phyloP scores from a whole-genome alignment of 495 filamentous ascomycete species.

The Hyaloscypha variabilis region DNA sequence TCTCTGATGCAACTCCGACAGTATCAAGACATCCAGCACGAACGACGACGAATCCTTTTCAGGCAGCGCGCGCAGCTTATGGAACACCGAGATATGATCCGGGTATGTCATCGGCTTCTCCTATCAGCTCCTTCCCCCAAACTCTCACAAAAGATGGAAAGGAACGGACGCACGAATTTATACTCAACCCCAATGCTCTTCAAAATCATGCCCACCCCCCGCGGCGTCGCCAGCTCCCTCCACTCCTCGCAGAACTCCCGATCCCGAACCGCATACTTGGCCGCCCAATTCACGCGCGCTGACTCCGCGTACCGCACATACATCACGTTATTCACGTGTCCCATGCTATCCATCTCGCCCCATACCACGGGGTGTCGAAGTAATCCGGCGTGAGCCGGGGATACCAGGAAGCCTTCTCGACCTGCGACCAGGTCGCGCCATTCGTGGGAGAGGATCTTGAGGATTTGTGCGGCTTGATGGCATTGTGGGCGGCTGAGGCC shows the following conservation, averaged over 20 bases:
- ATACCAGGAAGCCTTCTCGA: conserved; percentile 80
- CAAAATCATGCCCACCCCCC: conserved; percentile 74
- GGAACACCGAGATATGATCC: conserved; percentile 85
- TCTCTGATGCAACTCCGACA: conserved; percentile 80
- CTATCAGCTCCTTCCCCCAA: too few relatives aligned
- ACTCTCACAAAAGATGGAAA: too few relatives aligned
- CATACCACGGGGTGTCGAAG: conserved; percentile 77
- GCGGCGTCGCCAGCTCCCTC: conserved; percentile 68
- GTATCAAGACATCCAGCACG: conserved; percentile 60
- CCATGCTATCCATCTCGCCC: conserved; percentile 81
- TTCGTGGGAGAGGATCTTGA: conserved; percentile 64
- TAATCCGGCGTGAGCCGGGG: conserved; percentile 63
- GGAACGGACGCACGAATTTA: conserved; percentile 74
- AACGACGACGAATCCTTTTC: conserved; percentile 36
- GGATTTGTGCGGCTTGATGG: conserved; percentile 59
- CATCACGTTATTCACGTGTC: conserved; percentile 87
- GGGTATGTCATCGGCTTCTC: conserved; percentile 83
- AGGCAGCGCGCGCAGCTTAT: conserved; percentile 65
- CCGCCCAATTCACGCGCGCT: conserved; percentile 80
- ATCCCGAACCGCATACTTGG: conserved; percentile 69
- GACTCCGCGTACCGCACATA: conserved; percentile 88
- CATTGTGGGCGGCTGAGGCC: conserved; percentile 66
- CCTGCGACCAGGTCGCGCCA: conserved; percentile 81
- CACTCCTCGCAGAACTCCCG: conserved; percentile 66
- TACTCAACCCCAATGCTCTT: conserved; percentile 82